A percentile compares a stretch with the other conserved stretches of the same genome.
Evolutionary conservation across 1,284 basidiomycete species (phyloP).

Genomic region (Naganishia liquefaciens): DNA sequence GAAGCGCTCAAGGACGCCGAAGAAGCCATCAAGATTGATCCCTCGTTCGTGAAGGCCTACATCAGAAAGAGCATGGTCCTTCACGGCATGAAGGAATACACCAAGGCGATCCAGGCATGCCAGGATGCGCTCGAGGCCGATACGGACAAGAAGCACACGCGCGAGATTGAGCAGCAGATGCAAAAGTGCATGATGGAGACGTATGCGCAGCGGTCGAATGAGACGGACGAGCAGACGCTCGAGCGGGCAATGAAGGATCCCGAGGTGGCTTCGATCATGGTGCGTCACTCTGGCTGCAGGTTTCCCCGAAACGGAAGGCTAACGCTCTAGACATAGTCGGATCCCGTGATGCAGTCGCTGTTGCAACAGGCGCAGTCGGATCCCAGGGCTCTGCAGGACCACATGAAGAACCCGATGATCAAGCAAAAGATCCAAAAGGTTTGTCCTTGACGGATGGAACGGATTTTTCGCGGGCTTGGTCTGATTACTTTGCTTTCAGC

Average conservation of each 20-base stretch:
- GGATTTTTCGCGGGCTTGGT: background rate
- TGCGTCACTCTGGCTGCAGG: conserved; percentile 55
- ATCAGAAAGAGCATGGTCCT: conserved; percentile 89
- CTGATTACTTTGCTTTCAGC: conserved; percentile 53
- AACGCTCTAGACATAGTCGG: conserved; percentile 10
- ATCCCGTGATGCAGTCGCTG: conserved; percentile 80
- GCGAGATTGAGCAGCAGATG: conserved; percentile 78
- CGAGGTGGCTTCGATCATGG: conserved; percentile 73
- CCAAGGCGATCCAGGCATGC: conserved; percentile 77
- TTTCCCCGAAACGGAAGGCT: background rate
- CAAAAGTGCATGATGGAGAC: conserved; percentile 78
- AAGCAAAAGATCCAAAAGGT: conserved; percentile 67
- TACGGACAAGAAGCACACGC: conserved; percentile 70
- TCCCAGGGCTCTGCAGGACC: conserved; percentile 87
- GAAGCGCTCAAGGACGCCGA: conserved; percentile 97
- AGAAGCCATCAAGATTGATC: conserved; percentile 88
- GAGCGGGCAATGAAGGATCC: conserved; percentile 96
- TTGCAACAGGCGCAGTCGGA: conserved; percentile 90
- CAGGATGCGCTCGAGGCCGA: conserved; percentile 76
- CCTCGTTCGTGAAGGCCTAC: conserved; percentile 90
- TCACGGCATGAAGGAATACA: conserved; percentile 87
- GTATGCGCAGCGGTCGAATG: conserved; percentile 75
- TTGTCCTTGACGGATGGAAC: conserved; percentile 27
- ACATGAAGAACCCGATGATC: conserved; percentile 92
- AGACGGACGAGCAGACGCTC: conserved; percentile 90